These are phyloP conservation scores for Fragaria nilgerrensis DNA, from an alignment of 306 rosid genomes.

Conservation along the genomic window DNA sequence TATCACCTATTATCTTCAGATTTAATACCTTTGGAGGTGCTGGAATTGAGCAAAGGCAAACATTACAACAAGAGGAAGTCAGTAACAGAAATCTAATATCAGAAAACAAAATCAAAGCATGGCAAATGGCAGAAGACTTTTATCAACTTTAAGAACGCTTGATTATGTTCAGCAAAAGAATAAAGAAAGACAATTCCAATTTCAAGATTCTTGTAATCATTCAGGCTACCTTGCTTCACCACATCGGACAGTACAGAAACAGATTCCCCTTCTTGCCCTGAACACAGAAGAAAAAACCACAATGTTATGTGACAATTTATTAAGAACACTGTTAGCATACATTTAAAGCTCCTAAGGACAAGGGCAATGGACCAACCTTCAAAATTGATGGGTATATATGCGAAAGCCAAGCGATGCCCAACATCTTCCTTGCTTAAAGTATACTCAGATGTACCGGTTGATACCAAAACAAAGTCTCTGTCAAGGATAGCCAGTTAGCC, in stretches of 20 bases:
- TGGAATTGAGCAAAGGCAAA: constrained; percentile 43
- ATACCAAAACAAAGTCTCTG: constrained; percentile 62
- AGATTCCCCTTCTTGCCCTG: constrained; percentile 94
- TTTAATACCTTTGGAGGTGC: constrained; percentile 88
- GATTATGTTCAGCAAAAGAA: neutral
- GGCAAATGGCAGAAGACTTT: neutral
- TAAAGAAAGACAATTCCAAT: constrained; percentile 5
- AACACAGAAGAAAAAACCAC: constrained; percentile 27
- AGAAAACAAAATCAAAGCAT: constrained; percentile 13
- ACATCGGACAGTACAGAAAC: constrained; percentile 51
- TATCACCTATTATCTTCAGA: constrained; percentile 74
- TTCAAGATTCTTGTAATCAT: constrained; percentile 24
- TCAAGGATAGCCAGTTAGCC: constrained; percentile 15
- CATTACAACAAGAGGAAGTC: constrained; percentile 14
- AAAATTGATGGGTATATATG: constrained; percentile 79
- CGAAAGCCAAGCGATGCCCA: constrained; percentile 69
- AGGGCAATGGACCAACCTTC: constrained; percentile 57
- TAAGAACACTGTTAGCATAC: constrained; percentile 20
- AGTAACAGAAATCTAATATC: constrained; percentile 17
- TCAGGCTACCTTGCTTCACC: constrained; percentile 79
- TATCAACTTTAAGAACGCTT: neutral
- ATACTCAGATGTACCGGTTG: constrained; percentile 82
- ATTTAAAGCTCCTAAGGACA: constrained; percentile 17
- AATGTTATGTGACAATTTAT: constrained; percentile 14
- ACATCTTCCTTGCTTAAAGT: constrained; percentile 86